These are phyloP conservation scores for Tremellales sp. DNA, from an alignment of 1,284 basidiomycete species.

Conservation along the genomic window DNA sequence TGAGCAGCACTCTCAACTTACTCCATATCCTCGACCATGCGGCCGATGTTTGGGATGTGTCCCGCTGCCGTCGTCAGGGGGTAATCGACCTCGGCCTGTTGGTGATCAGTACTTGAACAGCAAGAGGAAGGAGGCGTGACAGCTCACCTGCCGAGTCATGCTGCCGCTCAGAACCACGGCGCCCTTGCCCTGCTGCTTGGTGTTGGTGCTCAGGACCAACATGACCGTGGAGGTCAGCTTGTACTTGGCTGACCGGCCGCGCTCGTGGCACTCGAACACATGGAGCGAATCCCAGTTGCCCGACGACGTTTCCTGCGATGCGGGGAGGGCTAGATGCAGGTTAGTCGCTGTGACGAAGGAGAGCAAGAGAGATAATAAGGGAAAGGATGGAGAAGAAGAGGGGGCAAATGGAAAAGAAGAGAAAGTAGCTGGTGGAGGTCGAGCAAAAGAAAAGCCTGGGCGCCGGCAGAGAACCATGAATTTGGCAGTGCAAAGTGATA, in stretches of 20 bases:
- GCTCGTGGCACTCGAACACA: constrained; percentile 89
- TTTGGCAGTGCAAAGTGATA: not conserved
- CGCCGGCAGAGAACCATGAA: too few relatives aligned
- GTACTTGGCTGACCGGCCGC: constrained; percentile 87
- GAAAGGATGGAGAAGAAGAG: not conserved
- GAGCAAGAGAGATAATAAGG: constrained; percentile 34
- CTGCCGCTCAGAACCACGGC: constrained; percentile 85
- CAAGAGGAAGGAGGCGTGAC: not conserved
- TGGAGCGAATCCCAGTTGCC: constrained; percentile 95
- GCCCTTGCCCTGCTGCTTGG: constrained; percentile 54
- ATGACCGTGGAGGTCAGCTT: constrained; percentile 97
- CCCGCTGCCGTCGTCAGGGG: constrained; percentile 70
- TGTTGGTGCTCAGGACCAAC: constrained; percentile 78
- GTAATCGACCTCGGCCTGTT: constrained; percentile 78
- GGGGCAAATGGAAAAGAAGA: too few relatives aligned
- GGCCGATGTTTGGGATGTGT: constrained; percentile 88
- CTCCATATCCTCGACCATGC: constrained; percentile 98
- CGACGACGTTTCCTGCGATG: too few relatives aligned
- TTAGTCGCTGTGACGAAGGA: constrained; percentile 8
- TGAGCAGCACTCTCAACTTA: constrained; percentile 18
- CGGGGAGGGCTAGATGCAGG: constrained; percentile 9
- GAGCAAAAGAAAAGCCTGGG: too few relatives aligned
- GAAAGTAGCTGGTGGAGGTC: too few relatives aligned
- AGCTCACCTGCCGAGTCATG: constrained; percentile 84
- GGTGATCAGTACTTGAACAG: not conserved